Evolutionary conservation across 106 monocot genomes (phyloP), one percentile per base, ranked within the genome.

Genomic region (Acanthochlamys bracteata): DNA sequence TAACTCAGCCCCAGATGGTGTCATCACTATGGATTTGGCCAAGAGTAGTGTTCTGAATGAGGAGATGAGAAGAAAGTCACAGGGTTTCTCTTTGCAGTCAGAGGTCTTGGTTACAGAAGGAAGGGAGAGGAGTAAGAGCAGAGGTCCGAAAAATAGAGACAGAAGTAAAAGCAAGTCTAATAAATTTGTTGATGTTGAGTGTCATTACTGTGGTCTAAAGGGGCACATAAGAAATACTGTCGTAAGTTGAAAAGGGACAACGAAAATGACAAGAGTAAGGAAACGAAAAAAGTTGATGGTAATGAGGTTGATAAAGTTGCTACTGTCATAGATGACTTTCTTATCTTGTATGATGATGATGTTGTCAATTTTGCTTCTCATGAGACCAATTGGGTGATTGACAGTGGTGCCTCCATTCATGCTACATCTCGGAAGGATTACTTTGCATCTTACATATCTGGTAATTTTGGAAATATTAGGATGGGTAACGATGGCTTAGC

Each of bases 61-160:
- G 19, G 53, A 54, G 53, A 54, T 19, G 53, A 54, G 53, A 54
- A 54, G 59, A 71, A 66, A 52, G 52, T 58, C 56, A 42, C 20
- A 11, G 22, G 24, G 0, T 7, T 16, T 22, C 11, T 20, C 10
- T 0, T 20, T 11, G 0, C 10, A 58, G 53, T 54, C n/a, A 54
- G 53, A 54, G n/a, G 53, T 19, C 7, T 19, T 54, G 12, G 16
- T 54, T 6, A 54, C 53, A 16, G n/a, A 54, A 54, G 16, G 16
- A 10, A 11, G n/a, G n/a, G 53, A 19, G n/a, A 54, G n/a, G 16
- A 54, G 53, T 54, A 8, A 54, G 10, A 16, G 19, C 4, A 54
- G 16, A 17, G 53, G 16, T 4, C 11, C 10, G 4, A 19, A 54
- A 16, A 17, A 10, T 54, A 11, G n/a, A 16, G 53, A 19, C 7